Evolutionary conservation across 2,329 filamentous ascomycete genomes (phyloP).

Genomic region (Aspergillus nomiae): DNA sequence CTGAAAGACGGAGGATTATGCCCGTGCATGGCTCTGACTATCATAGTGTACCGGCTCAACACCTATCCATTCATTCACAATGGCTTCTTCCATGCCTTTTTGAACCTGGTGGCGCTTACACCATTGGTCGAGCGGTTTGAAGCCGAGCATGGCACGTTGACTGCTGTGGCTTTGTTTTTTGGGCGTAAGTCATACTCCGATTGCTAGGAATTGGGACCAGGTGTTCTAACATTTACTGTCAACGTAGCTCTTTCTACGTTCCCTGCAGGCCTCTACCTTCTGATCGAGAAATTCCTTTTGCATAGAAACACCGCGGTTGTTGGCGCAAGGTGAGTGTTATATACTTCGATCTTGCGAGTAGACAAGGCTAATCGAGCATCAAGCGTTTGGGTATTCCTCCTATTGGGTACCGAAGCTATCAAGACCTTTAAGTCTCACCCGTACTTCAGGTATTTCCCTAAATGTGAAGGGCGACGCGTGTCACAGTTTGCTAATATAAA

Average conservation of each 20-base stretch:
- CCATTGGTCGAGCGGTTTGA: constrained; percentile 95
- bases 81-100: constrained; percentile 74
- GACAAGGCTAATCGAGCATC: constrained; percentile 14
- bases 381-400: constrained; percentile 90
- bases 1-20: constrained; percentile 4
- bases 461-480: neutral
- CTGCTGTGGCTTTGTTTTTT: constrained; percentile 82
- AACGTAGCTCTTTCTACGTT: constrained; percentile 73
- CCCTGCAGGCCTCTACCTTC: constrained; percentile 77
- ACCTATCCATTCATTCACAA: constrained; percentile 87
- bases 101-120: constrained; percentile 78
- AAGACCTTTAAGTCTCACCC: constrained; percentile 83
- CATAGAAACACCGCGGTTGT: constrained; percentile 72
- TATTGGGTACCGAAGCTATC: constrained; percentile 82
- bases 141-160: constrained; percentile 85
- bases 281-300: constrained; percentile 74
- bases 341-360: neutral
- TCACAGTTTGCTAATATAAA: constrained; percentile 21
- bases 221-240: constrained; percentile 21
- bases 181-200: constrained; percentile 67
- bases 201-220: neutral
- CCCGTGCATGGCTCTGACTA: neutral
- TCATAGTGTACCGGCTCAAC: constrained; percentile 86
- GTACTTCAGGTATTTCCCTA: constrained; percentile 60
- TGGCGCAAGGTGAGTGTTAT: constrained; percentile 70